A percentile compares a stretch with the other conserved stretches of the same genome.
phyloP scores from a whole-genome alignment of 495 filamentous ascomycete species.

The Lichenothelia convexa region DNA sequence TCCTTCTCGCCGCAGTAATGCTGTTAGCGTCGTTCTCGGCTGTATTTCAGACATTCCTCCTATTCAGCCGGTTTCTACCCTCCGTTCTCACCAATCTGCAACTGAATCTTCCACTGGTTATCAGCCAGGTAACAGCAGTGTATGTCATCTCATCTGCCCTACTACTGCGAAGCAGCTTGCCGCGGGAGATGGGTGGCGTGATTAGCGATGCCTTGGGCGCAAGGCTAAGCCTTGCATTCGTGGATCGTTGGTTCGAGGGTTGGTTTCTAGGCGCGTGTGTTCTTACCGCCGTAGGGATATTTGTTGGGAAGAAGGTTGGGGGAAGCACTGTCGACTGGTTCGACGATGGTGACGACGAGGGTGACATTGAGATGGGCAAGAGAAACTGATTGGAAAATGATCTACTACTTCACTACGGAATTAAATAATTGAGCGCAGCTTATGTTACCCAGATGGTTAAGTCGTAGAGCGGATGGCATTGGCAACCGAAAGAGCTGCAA shows the following conservation, averaged over 20 bases:
- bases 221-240: constrained; percentile 45
- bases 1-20: constrained; percentile 59
- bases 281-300: constrained; percentile 45
- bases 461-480: background rate
- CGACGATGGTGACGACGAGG: constrained; percentile 37
- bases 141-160: constrained; percentile 64
- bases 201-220: constrained; percentile 56
- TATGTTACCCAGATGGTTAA: background rate
- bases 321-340: constrained; percentile 34
- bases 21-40: constrained; percentile 57
- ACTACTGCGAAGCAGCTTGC: constrained; percentile 53
- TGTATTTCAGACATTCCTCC: constrained; percentile 54
- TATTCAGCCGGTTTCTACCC: constrained; percentile 54
- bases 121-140: constrained; percentile 57
- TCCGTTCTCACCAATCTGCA: constrained; percentile 38
- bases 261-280: constrained; percentile 52
- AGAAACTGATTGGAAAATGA: too few relatives aligned
- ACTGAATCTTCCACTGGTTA: constrained; percentile 51
- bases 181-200: constrained; percentile 47
- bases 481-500: too few relatives aligned
- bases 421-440: background rate
- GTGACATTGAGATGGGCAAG: constrained; percentile 52
- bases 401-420: constrained; percentile 13
- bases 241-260: constrained; percentile 75
- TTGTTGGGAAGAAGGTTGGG: constrained; percentile 43